Conservation (phyloP, 2,329 filamentous ascomycete species). For the Verticillium albo-atrum region DNA sequence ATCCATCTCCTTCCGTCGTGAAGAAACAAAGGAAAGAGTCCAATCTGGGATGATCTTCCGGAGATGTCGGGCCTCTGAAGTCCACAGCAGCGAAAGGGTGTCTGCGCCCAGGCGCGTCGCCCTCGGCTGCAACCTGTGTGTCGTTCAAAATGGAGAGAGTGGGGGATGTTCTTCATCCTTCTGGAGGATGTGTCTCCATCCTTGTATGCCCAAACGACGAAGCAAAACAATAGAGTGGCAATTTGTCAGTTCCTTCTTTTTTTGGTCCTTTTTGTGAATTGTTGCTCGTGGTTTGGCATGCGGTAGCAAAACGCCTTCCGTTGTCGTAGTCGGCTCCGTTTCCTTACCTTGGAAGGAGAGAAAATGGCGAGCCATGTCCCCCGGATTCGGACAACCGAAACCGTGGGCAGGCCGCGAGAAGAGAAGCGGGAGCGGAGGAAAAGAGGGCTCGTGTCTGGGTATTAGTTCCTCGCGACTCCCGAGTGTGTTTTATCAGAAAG, state of each 20-base stretch:
- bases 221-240: neutral
- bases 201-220: neutral
- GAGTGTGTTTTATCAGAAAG: slow-evolving; percentile 37
- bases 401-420: neutral
- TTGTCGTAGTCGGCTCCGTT: neutral
- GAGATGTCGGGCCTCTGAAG: neutral
- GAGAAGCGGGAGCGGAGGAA: slow-evolving; percentile 4
- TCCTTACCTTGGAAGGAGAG: neutral
- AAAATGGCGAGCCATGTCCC: neutral
- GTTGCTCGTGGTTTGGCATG: neutral
- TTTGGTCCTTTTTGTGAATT: neutral
- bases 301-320: neutral
- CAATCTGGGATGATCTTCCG: neutral
- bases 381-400: neutral
- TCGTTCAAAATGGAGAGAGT: neutral
- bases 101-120: neutral
- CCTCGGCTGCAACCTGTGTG: neutral
- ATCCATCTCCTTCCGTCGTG: slow-evolving; percentile 1
- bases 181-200: too few relatives aligned
- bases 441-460: slow-evolving; percentile 19
- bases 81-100: neutral
- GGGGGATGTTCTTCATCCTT: neutral
- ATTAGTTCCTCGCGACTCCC: slow-evolving; percentile 33
- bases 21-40: slow-evolving; percentile 7
- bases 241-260: slow-evolving; percentile 1